Evolutionary conservation across 192 early-diverging fungal genomes (phyloP).

Genomic region (Coemansia sp.): DNA sequence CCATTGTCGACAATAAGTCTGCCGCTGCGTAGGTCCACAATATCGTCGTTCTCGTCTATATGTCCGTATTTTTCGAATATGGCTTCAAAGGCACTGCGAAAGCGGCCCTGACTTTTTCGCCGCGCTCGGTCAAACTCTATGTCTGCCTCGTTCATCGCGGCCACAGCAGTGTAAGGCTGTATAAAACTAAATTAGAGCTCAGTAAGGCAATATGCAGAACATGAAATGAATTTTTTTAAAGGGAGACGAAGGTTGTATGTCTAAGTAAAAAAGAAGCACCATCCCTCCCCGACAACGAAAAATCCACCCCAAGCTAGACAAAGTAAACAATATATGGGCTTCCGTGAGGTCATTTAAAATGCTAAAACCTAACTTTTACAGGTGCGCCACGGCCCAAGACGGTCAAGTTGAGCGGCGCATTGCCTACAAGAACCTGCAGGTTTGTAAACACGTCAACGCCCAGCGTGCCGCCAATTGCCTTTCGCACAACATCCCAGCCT

Average conservation of each 20-base stretch:
- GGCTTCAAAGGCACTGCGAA: slow-evolving; percentile 46
- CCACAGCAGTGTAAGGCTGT: not conserved
- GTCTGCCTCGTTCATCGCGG: slow-evolving; percentile 37
- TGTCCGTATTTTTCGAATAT: slow-evolving; percentile 49
- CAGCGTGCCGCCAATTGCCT: slow-evolving; percentile 46
- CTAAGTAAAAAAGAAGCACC: not conserved
- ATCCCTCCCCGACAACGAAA: no score
- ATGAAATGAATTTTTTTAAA: not conserved
- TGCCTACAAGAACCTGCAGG: slow-evolving; percentile 36
- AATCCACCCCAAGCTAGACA: no score
- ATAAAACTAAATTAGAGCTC: not conserved
- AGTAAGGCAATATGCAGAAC: not conserved
- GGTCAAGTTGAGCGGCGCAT: slow-evolving; percentile 44
- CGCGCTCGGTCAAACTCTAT: slow-evolving; percentile 45
- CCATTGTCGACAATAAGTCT: slow-evolving; percentile 47
- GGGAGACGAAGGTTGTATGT: not conserved
- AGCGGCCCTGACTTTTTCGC: slow-evolving; percentile 40
- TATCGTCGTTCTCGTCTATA: slow-evolving; percentile 48
- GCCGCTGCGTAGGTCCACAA: slow-evolving; percentile 37
- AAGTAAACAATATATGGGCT: not conserved
- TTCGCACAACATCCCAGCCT: slow-evolving; percentile 46
- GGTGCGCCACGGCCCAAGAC: slow-evolving; percentile 40
- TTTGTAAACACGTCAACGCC: slow-evolving; percentile 47
- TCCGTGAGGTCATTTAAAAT: not conserved
- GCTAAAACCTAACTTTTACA: slow-evolving; percentile 37